Evolutionary conservation across 805 yeast genomes (phyloP), one percentile per base, ranked within the genome.

Genomic region (Ogataea philodendri): DNA sequence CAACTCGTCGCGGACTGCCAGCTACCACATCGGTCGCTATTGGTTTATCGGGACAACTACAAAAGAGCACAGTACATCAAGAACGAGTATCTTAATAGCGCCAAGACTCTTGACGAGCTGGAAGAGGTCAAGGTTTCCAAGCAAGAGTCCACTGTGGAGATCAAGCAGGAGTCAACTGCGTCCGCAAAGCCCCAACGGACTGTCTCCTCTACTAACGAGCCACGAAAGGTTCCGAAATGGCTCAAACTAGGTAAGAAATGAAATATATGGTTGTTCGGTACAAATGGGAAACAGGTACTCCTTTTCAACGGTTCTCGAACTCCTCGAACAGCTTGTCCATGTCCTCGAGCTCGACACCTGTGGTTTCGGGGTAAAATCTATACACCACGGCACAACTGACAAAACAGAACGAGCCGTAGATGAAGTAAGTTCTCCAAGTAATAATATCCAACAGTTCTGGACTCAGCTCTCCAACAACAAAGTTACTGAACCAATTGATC

Each of bases 401-500:
- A 21, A 54, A 47, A 60, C 95, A 86, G 30, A 84, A 83, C 19
- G 69, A 57, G 2, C 89, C 93, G 38, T 88, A 95, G 33, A 87
- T 71, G 47, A 85, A 60, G 57, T 88, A 87, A 35, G 89, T 69
- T 44, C 78, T 69, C 95, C 95, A 87, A 18, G 74, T 71, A 51
- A 87, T 84, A 7, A 66, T 39, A 48, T 82, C 90, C 53, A 85
- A 82, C 43, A 87, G 67, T 21, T 83, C 74, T 1, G 96, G 96
- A 0, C 94, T 84, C 76, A 82, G 74, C 59, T 84, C 90, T n/a
- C 96, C 96, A 17, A 87, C 95, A 13, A 87, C 63, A 67, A 86
- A 86, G 62, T 87, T 87, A 66, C 83, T 84, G 13, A 84, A 73
- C 96, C 96, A 87, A 56, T 87, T 87, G 7, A 93, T 74, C 1